Base-by-base conservation (phyloP, 352 stramenopile species). In the Globisporangium barbulae region DNA sequence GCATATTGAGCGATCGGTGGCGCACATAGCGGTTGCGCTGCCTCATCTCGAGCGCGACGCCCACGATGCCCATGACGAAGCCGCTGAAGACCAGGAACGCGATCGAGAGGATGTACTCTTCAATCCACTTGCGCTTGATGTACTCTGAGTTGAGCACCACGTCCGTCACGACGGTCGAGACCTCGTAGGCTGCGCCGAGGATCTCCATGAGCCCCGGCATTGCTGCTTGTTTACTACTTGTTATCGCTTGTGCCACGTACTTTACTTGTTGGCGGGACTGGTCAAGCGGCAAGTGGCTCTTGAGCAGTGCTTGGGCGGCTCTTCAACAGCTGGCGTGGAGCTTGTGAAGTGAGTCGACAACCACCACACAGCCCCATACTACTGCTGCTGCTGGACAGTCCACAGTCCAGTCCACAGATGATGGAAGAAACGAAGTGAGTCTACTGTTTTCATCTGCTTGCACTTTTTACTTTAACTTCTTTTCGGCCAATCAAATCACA, bases 121-220 rank as follows among this genome's bases (percentile, higher is more conserved):
- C 80, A 25, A 83, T 13, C 82, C 80, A 91, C 28, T 78, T 71
- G 53, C 82, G 82, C 22, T 78, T 39, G 62, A 91, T 86, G 70
- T 91, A 91, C 72, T 91, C 82, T 45, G 65, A 68, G 61, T 90
- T 91, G n/a, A 91, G 75, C 7, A 91, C 66, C 45, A 89, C 71
- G 48, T 91, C 80, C 49, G 80, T 89, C 41, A 91, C 72, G 58
- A 91, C 79, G 9, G 83, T 89, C 61, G 75, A 77, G 50, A 87
- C 57, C 74, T 90, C 80, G 55, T 91, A 90, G 31, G 78, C 66
- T 0, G 78, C 78, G 8, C 65, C 62, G 35, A 76, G 39, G 22
- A 85, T 59, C 53, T 87, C 74, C 7, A 86, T 13, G 19, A 58
- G 69, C n/a, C 69, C 57, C 19, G 65, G 48, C 56, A 62, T 62